Conservation (phyloP, 2,329 filamentous ascomycete species). For the Penicillium sumatraense region DNA sequence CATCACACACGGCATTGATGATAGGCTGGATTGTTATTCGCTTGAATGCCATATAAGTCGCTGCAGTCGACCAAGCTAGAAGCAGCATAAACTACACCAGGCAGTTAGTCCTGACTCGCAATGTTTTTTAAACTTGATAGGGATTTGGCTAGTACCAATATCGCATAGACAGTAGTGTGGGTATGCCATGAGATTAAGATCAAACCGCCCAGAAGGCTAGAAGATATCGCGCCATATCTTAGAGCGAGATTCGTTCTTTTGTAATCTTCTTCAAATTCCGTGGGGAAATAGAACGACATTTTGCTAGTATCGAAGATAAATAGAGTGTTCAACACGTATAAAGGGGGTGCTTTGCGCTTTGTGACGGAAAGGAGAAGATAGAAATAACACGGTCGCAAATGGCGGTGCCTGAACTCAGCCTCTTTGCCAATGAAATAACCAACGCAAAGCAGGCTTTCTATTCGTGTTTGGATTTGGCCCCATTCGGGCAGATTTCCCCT, state of each 20-base stretch:
- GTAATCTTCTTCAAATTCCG: neutral
- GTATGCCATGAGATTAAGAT: neutral
- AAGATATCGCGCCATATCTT: neutral
- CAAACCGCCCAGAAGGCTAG: neutral
- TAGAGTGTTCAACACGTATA: neutral
- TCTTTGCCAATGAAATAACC: neutral
- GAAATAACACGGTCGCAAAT: conserved; percentile 1
- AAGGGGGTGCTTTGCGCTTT: neutral
- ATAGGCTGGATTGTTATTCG: neutral
- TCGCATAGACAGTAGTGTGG: neutral
- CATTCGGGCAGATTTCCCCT: neutral
- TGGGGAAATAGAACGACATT: neutral
- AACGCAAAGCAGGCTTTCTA: neutral
- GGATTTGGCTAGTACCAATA: neutral
- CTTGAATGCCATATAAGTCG: neutral
- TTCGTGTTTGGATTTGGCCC: conserved; percentile 1
- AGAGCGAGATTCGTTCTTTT: neutral
- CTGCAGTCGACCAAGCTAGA: neutral
- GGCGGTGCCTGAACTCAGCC: neutral
- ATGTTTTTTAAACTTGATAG: neutral
- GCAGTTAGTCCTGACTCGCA: neutral
- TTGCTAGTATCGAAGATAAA: neutral
- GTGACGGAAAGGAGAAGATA: neutral
- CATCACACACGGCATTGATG: neutral
- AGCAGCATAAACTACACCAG: neutral